Evolutionary conservation across 805 yeast genomes (phyloP), one percentile per base, ranked within the genome.

Genomic region (Candida tammaniensis): DNA sequence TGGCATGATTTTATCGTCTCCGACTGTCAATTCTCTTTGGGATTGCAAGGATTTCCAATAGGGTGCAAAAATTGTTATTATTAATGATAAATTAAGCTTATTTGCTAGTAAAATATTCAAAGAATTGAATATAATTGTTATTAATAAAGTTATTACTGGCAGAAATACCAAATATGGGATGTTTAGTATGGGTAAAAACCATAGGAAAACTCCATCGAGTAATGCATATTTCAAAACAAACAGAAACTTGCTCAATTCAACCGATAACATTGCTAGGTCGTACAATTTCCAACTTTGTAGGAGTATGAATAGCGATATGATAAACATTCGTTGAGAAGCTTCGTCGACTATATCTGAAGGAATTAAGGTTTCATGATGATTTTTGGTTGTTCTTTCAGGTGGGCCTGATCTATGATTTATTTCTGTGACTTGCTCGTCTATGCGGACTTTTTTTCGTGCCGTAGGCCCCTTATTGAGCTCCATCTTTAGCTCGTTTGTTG

Each of bases 251-350:
- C 40, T 78, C 69, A 49, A 66, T 36, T 32, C 26, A 13, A 16
- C 61, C 39, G 10, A 64, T 38, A 85, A 59, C 15, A 78, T 54
- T 21, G 80, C 59, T 26, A 85, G 57, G 52, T 86, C 95, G 47
- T 83, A 85, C 1, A 86, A 37, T 53, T 93, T 91, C 76, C 84
- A 84, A n/a, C 86, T 76, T 57, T 89, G 97, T n/a, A 91, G 68
- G 21, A 84, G 66, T 2, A 74, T 64, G 52, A 87, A 86, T 8
- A 85, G 41, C 1, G 86, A 74, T n/a, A 80, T 55, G 3, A 79
- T 70, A 36, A 86, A 71, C 22, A 78, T 57, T 40, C 96, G 66
- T 56, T 91, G 98, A 10, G 85, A 76, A 2, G 86, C 86, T 5
- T 76, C 74, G 43, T 87, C 95, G 17, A 89, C 52, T 2, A 80